Evolutionary conservation across 75 land plant species (phyloP), one percentile per base, ranked within the genome.

Genomic region (Sequoia sempervirens): DNA sequence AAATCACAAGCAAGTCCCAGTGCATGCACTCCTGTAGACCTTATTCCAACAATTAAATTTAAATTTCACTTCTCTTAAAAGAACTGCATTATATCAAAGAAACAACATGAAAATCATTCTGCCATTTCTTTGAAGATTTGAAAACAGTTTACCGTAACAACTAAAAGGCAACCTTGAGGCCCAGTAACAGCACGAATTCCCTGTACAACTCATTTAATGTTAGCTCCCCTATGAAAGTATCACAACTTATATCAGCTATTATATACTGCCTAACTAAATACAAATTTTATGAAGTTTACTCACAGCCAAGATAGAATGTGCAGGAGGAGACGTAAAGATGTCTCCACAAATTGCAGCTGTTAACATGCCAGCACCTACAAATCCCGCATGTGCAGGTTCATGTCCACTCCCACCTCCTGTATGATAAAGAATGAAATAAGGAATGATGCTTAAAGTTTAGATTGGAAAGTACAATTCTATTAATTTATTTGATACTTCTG

Each of bases 381-480:
- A 97, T 83, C 99, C 99, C 82, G 99, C 95, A 89, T 97, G 99
- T 82, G 99, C 96, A 81, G 99, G 99, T 84, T 97, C 99, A 90
- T 97, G 99, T 2, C 99, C 99, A 89, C 98, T 94, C 76, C 99
- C 99, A 82, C 99, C 99, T n/a, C 99, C 99, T 97, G 89, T 53
- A 84, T 56, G 69, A 53, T 17, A 37, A 82, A 37, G 43, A n/a
- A 69, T 37, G 18, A 81, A 8, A 38, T 38, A 30, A 10, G 30
- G 18, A 53, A 37, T 6, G 12, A 32, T 26, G 5, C 11, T 30
- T 69, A 10, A 69, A 32, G 13, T 70, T 32, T 70, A 70, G 3
- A 32, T 11, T 61, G 7, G 7, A 23, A 61, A 61, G 1, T 1
- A 5, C 0, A 7, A 23, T 30, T 70, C 15, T 70, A 32, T 32